A percentile compares a stretch with the other conserved stretches of the same genome.
These are phyloP conservation scores for Dioscorea cayenensis DNA, from an alignment of 116 monocot genomes.

Conservation along the genomic window DNA sequence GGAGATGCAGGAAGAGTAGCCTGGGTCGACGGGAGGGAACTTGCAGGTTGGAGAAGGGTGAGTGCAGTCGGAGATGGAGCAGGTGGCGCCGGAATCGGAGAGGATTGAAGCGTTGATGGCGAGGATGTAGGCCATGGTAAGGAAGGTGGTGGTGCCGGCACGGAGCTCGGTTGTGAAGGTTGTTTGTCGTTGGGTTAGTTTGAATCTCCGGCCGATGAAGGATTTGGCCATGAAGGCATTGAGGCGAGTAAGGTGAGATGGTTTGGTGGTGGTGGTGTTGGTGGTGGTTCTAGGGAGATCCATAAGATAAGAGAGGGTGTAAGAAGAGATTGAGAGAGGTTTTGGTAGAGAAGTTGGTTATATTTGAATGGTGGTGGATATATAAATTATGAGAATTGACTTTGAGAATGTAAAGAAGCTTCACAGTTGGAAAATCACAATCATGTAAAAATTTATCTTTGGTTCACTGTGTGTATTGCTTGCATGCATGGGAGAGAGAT, in stretches of 20 bases:
- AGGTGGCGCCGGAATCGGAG: constrained; percentile 86
- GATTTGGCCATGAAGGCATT: constrained; percentile 32
- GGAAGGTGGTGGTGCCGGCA: constrained; percentile 88
- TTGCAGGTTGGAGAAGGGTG: constrained; percentile 39
- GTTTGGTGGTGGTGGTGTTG: too few species aligned
- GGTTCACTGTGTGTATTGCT: too few species aligned
- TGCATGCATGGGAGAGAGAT: too few species aligned
- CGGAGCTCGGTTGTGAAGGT: constrained; percentile 87
- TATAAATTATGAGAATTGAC: too few species aligned
- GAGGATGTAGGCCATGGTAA: constrained; percentile 88
- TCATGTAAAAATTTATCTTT: too few species aligned
- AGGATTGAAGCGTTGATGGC: constrained; percentile 88
- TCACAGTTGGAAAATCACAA: too few species aligned
- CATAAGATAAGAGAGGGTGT: neutral
- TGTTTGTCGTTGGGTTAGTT: constrained; percentile 20
- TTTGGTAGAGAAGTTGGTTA: too few species aligned
- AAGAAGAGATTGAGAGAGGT: too few species aligned
- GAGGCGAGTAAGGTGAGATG: neutral
- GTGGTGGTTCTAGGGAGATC: neutral
- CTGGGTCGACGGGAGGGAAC: constrained; percentile 46
- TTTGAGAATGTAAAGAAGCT: too few species aligned
- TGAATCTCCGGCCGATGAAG: constrained; percentile 40
- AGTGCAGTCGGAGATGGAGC: constrained; percentile 56
- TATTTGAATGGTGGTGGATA: too few species aligned
- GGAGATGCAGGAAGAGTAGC: constrained; percentile 58